Evolutionary conservation across 305 asterid genomes (phyloP), one percentile per base, ranked within the genome.

Genomic region (Rubia peregrina): DNA sequence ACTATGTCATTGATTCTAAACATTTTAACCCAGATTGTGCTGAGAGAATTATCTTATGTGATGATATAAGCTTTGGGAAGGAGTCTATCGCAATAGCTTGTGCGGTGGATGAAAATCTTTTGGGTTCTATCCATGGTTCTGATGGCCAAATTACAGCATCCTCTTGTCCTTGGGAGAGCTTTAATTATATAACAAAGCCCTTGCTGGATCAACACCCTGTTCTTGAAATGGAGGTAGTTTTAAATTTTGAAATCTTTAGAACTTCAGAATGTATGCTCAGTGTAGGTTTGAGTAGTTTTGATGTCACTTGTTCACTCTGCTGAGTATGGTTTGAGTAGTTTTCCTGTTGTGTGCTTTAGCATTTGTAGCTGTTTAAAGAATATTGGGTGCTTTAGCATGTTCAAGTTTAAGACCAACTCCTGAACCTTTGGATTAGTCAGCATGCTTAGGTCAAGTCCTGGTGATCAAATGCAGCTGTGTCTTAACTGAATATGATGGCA

Each of bases 151-250:
- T 79, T 76, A 69, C 78, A 17, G 89, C 84, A 42, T 79, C 76
- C 73, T 80, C 92, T 65, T 85, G 87, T 78, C 99, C 98, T 21
- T 95, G 99, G 98, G 98, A 90, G 84, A 86, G 92, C 88, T 90
- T 90, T 85, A 90, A 88, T 13, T 95, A 92, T 72, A 83, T 88
- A 61, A 92, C 87, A 36, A 95, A 85, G 79, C 83, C 96, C 12
- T 48, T 92, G 80, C 81, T 84, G 65, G 88, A 89, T 87, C 86
- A 85, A 75, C 84, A 91, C 40, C 81, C 79, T 75, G 81, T 77
- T 71, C 84, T 82, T 80, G 95, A 86, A 78, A 65, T 84, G 66
- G 92, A 88, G 97, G 99, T 92, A 89, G 64, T 62, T n/a, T 24
- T 38, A 30, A 40, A 38, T 21, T 30, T n/a, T 69, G 12, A 9